phyloP scores from a whole-genome alignment of 371 early-diverging fungal genomes.

The Entomophthora muscae region DNA sequence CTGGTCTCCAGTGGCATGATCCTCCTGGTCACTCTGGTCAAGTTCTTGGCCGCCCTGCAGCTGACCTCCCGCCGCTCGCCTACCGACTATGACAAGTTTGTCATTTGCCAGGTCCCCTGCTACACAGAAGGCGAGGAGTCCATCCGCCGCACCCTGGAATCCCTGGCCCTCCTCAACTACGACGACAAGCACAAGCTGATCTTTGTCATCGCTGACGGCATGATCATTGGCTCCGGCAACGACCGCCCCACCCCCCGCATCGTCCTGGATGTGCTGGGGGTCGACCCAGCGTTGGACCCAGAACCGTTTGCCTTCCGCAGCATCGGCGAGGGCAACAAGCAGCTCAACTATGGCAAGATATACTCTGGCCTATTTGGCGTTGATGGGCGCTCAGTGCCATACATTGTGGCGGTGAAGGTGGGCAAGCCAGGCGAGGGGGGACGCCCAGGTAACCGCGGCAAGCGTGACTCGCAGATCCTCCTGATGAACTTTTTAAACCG shows the following conservation, averaged over 20 bases:
- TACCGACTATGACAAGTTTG: conserved; percentile 76
- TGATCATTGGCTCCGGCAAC: conserved; percentile 79
- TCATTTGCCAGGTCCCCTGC: conserved; percentile 76
- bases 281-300: conserved; percentile 56
- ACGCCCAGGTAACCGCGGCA: conserved; percentile 74
- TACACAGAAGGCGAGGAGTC: conserved; percentile 71
- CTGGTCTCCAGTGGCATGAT: conserved; percentile 57
- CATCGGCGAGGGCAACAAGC: conserved; percentile 60
- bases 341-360: conserved; percentile 77
- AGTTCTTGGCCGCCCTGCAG: conserved; percentile 83
- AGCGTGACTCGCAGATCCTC: too few species aligned
- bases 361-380: conserved; percentile 75
- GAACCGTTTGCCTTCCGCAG: conserved; percentile 75
- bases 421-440: conserved; percentile 45
- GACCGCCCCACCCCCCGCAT: conserved; percentile 80
- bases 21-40: conserved; percentile 67
- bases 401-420: conserved; percentile 65
- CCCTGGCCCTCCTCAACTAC: conserved; percentile 41
- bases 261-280: conserved; percentile 64
- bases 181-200: conserved; percentile 52
- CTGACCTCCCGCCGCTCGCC: conserved; percentile 52
- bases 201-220: conserved; percentile 67
- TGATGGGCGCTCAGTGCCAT: conserved; percentile 64
- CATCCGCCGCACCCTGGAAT: conserved; percentile 45
- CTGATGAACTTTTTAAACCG: conserved; percentile 64